Base-by-base conservation (phyloP, 352 stramenopile species). In the Phytopythium vexans region DNA sequence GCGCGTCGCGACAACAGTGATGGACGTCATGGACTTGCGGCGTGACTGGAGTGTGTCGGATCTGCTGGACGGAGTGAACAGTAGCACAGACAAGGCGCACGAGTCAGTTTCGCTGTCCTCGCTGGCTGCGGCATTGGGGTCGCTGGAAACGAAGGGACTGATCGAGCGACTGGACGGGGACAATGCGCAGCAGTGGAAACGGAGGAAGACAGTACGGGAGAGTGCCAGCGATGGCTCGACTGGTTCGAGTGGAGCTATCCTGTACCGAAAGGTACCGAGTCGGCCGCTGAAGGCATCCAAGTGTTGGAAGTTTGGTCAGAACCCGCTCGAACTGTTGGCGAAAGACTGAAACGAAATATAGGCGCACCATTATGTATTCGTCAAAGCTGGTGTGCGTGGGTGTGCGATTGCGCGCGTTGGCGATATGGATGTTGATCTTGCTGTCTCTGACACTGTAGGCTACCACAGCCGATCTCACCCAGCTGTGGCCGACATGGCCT, bases 231-330 rank as follows among this genome's bases (percentile, higher is more conserved):
- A 34, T 11, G 33, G 41, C 68, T 11, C 52, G 57, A 16, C 37
- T 49, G 40, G 21, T 27, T 27, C 21, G 21, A 27, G 49, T 51
- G 11, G 61, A 62, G 16, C 68, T 76, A 12, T 72, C 56, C 9
- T 10, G 32, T 92, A 88, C 40, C 81, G 81, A 0, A 89, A 86
- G 55, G 72, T 92, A 16, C 81, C 81, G 0, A 82, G 64, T 41
- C 64, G 81, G 21, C 81, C 81, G 6, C 49, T 92, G 12, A 92
- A 92, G 49, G 78, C 81, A 15, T 75, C 78, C 11, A 91, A 91
- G 56, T 78, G 66, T 44, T 91, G 81, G 81, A 82, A 82, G 44
- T 73, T 77, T 27, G 70, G 64, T 6, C 52, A 48, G 16, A 68
- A 62, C n/a, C 21, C 72, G 12, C 56, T 77, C 8, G 58, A 58